Base-by-base conservation (phyloP, 2,329 filamentous ascomycete genomes). In the Fonsecaea pedrosoi region DNA sequence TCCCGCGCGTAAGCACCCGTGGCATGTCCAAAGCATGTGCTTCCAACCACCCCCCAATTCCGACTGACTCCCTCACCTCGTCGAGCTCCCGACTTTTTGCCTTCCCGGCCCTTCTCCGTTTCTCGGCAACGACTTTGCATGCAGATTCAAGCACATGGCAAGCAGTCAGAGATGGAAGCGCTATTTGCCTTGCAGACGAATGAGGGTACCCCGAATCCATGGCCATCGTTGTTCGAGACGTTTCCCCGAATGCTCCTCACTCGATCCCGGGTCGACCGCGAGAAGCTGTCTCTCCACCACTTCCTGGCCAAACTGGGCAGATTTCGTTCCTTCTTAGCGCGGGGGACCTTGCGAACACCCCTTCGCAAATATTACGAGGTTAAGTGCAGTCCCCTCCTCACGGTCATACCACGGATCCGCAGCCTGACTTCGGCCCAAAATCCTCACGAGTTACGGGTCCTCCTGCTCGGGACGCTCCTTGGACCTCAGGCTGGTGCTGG, bases 71-170 rank as follows among this genome's bases (percentile, higher is more conserved):
- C 48, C 9, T 25, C 42, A 21, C 42, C n/a, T 50, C 45, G 12
- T 30, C 13, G 58, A n/a, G 42, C 32, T 54, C 38, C 58, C 59
- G 59, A 54, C 59, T 30, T 62, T 54, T 62, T 62, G 32, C 59
- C 59, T 62, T 62, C 59, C 30, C 30, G 59, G 48, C 30, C 21
- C 50, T 40, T 62, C 59, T 54, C 59, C 59, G 59, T 54, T 37
- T 50, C 2, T 50, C 34, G n/a, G 58, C 42, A 42, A 60, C 25
- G 48, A 21, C 35, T 25, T 34, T 48, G n/a, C 35, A 6, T 37
- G 50, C 21, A 35, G 40, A n/a, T 48, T 25, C 30, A 37, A 54
- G 59, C 59, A 62, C 59, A 62, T 62, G 59, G 59, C 34, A 53
- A 18, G 30, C 30, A 32, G 6, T 32, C 21, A 45, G 12, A 9